A percentile compares a stretch with the other conserved stretches of the same genome.
These are phyloP conservation scores for Chaetomiaceae sp. DNA, from an alignment of 2,329 filamentous ascomycete genomes.

Conservation along the genomic window DNA sequence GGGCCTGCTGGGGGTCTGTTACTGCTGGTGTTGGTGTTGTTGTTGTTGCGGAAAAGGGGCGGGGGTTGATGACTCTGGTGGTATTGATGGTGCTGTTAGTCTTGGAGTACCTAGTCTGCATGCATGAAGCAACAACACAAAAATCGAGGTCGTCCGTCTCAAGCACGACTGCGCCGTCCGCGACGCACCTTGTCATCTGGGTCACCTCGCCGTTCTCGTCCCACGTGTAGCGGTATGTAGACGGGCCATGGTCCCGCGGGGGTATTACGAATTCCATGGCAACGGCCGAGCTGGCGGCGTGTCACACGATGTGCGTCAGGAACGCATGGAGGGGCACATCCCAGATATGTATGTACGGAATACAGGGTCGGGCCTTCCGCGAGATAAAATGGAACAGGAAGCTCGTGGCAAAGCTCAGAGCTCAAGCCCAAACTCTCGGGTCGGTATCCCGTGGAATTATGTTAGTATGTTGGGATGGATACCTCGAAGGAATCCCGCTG, in stretches of 20 bases:
- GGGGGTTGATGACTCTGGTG: constrained; percentile 18
- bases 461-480: neutral
- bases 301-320: neutral
- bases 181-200: constrained; percentile 25
- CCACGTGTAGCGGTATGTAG: constrained; percentile 28
- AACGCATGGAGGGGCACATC: neutral
- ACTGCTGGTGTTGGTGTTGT: too few relatives aligned
- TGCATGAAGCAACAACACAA: too few relatives aligned
- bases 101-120: too few relatives aligned
- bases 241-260: constrained; percentile 26
- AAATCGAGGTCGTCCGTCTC: too few relatives aligned
- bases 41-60: constrained; percentile 2
- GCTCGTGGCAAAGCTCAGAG: too few relatives aligned
- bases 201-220: constrained; percentile 29
- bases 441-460: too few relatives aligned
- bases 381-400: too few relatives aligned
- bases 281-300: constrained; percentile 4
- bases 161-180: constrained; percentile 3
- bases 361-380: neutral
- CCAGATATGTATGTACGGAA: neutral
- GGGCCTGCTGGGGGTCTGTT: constrained; percentile 6
- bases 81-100: neutral
- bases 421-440: too few relatives aligned
- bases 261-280: constrained; percentile 31
- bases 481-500: constrained; percentile 5